Evolutionary conservation across 192 early-diverging fungal genomes (phyloP).

Genomic region (Dispira parvispora): DNA sequence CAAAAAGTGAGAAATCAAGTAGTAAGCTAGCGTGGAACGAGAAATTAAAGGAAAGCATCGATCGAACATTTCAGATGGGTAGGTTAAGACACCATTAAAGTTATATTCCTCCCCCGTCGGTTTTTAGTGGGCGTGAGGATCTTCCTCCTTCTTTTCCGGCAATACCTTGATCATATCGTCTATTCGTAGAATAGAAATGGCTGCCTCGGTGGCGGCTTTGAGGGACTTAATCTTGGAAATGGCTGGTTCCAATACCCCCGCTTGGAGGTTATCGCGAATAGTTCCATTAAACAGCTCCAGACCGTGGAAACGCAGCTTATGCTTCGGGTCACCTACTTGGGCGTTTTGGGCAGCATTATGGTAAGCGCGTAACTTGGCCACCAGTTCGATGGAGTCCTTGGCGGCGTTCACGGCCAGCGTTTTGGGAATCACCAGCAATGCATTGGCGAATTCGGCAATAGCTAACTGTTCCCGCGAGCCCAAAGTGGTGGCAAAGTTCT

Average conservation of each 20-base stretch:
- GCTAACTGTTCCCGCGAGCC: constrained; percentile 95
- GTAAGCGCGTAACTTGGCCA: constrained; percentile 89
- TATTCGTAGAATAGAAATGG: constrained; percentile 91
- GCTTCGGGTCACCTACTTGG: constrained; percentile 49
- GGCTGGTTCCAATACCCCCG: constrained; percentile 92
- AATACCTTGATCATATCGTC: constrained; percentile 76
- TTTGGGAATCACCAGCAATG: constrained; percentile 92
- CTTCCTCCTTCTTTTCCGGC: constrained; percentile 24
- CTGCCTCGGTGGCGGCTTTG: constrained; percentile 96
- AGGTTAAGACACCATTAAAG: too few species aligned
- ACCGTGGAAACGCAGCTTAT: constrained; percentile 72
- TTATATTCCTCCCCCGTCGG: too few species aligned
- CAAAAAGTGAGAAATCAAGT: too few species aligned
- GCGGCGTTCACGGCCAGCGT: constrained; percentile 95
- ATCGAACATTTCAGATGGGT: too few species aligned
- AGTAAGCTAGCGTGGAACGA: too few species aligned
- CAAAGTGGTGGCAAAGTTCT: constrained; percentile 95
- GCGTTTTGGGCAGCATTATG: constrained; percentile 81
- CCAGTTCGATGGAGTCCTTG: constrained; percentile 93
- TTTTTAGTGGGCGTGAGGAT: constrained; percentile 26
- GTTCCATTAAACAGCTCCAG: constrained; percentile 88
- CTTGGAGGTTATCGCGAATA: constrained; percentile 79
- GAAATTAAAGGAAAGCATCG: too few species aligned
- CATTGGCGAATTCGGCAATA: constrained; percentile 93
- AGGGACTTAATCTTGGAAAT: constrained; percentile 97